Evolutionary conservation across 208 protist genomes (phyloP).

Genomic region (Acanthamoeba culbertsoni): DNA sequence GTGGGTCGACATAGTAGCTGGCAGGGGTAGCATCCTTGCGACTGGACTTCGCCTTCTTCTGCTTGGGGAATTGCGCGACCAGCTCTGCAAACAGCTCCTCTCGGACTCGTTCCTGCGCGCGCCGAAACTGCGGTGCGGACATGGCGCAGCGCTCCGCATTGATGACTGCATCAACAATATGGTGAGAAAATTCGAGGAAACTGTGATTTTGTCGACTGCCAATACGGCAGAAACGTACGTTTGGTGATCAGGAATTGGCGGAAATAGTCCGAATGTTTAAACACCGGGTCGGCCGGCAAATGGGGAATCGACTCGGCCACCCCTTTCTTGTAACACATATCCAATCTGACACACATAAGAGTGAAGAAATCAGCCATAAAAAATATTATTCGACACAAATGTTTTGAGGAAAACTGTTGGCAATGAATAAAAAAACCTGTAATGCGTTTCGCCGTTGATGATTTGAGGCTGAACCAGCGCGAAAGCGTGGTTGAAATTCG

Average conservation of each 20-base stretch:
- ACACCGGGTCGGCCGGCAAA: background rate
- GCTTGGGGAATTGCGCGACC: constrained; percentile 12
- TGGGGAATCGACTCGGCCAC: constrained; percentile 19
- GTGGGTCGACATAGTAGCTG: background rate
- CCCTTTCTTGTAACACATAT: constrained; percentile 18
- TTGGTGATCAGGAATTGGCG: constrained; percentile 16
- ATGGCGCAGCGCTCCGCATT: constrained; percentile 29
- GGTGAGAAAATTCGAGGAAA: too few relatives aligned
- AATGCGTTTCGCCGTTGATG: background rate
- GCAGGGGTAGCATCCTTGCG: background rate
- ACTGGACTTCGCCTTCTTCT: background rate
- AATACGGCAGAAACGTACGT: background rate
- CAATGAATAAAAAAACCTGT: background rate
- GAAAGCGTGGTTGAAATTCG: constrained; percentile 37
- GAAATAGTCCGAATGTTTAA: background rate
- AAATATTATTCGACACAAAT: background rate
- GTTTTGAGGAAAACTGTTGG: too few relatives aligned
- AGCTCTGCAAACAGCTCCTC: constrained; percentile 21
- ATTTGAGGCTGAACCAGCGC: background rate
- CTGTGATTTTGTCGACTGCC: too few relatives aligned
- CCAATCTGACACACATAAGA: background rate
- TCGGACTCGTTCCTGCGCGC: background rate
- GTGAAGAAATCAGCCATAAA: background rate
- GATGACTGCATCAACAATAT: constrained; percentile 31
- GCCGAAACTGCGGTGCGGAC: constrained; percentile 29